Evolutionary conservation across 2,329 filamentous ascomycete genomes (phyloP).

Genomic region (Aspergillus neotritici): DNA sequence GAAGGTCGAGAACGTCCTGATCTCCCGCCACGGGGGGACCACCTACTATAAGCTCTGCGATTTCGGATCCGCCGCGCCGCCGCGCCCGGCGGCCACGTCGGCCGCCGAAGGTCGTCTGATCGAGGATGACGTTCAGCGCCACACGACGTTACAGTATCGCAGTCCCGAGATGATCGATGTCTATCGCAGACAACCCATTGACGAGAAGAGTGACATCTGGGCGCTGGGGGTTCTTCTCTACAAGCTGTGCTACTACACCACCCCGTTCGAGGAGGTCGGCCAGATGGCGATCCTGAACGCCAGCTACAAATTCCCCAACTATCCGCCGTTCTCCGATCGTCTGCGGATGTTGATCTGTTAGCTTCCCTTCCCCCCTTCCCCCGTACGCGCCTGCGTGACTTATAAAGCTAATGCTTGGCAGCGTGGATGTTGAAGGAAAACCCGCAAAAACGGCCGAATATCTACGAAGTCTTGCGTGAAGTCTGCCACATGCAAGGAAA

Average conservation of each 20-base stretch:
- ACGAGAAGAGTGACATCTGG: conserved; percentile 99
- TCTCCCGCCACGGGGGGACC: conserved; percentile 61
- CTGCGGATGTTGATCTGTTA: conserved; percentile 85
- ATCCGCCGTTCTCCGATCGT: conserved; percentile 83
- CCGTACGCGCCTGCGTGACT: background rate
- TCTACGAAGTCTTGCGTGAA: conserved; percentile 87
- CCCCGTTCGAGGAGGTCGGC: conserved; percentile 94
- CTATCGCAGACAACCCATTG: conserved; percentile 90
- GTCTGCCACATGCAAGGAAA: conserved; percentile 83
- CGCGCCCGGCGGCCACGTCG: conserved; percentile 76
- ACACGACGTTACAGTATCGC: conserved; percentile 94
- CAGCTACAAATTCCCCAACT: conserved; percentile 82
- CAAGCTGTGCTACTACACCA: conserved; percentile 98
- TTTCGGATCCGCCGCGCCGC: conserved; percentile 86
- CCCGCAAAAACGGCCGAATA: conserved; percentile 74
- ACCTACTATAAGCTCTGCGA: conserved; percentile 93
- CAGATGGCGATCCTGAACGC: conserved; percentile 97
- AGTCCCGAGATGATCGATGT: conserved; percentile 99
- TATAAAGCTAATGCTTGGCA: conserved; percentile 17
- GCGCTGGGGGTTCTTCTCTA: conserved; percentile 90
- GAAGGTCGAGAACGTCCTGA: conserved; percentile 97
- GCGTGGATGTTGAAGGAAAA: conserved; percentile 87
- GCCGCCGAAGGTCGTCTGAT: conserved; percentile 84
- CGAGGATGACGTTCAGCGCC: conserved; percentile 94
- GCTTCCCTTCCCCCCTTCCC: conserved; percentile 17